Conservation (phyloP, 352 stramenopile genomes). For the Pythium rhizo-oryzae region DNA sequence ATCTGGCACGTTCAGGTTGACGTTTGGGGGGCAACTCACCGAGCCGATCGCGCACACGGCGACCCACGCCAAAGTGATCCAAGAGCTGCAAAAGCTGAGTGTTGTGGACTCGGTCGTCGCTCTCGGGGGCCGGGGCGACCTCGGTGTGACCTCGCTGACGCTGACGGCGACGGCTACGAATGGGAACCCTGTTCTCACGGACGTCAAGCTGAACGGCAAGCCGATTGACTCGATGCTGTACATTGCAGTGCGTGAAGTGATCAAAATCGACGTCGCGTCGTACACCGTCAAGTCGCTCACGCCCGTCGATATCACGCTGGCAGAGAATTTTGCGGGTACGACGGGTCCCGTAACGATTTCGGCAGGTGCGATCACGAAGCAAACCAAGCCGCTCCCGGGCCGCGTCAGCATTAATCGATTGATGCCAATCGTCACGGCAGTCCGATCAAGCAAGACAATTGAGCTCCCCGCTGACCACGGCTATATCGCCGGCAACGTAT, state of each 20-base stretch:
- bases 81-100: conserved; percentile 72
- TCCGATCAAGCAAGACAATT: conserved; percentile 30
- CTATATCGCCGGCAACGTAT: conserved; percentile 28
- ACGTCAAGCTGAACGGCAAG: conserved; percentile 42
- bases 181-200: conserved; percentile 39
- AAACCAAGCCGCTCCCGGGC: conserved; percentile 48
- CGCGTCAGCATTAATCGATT: conserved; percentile 48
- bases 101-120: conserved; percentile 63
- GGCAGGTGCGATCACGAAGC: conserved; percentile 58
- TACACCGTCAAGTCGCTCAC: conserved; percentile 56
- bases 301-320: conserved; percentile 47
- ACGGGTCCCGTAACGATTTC: conserved; percentile 31
- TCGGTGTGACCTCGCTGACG: conserved; percentile 61
- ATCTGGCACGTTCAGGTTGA: conserved; percentile 58
- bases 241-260: conserved; percentile 58
- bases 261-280: conserved; percentile 35
- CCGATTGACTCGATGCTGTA: conserved; percentile 65
- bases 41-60: conserved; percentile 61
- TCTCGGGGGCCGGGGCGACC: conserved; percentile 46
- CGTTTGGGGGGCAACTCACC: conserved; percentile 53
- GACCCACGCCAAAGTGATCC: conserved; percentile 69
- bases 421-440: conserved; percentile 53
- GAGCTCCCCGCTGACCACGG: conserved; percentile 52
- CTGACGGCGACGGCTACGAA: conserved; percentile 46
- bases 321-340: conserved; percentile 18